These are phyloP conservation scores for Chloropicon primus DNA, from an alignment of 139 green algal species.

Conservation along the genomic window DNA sequence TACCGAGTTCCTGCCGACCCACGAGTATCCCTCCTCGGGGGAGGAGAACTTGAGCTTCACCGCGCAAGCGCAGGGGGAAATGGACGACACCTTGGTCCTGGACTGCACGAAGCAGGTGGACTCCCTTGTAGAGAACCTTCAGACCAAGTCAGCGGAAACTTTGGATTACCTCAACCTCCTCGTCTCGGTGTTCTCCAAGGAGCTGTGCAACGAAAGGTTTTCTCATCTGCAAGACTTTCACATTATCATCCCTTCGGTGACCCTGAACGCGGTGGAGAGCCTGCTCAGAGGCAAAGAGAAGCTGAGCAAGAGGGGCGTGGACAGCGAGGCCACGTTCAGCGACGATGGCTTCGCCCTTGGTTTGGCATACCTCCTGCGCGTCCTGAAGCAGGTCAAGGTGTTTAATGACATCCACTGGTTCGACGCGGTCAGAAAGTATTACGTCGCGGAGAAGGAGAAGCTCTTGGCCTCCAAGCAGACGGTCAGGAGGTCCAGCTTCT, in stretches of 20 bases:
- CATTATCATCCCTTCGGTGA: constrained; percentile 14
- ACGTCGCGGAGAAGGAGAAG: background rate
- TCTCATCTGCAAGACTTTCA: constrained; percentile 12
- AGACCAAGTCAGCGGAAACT: background rate
- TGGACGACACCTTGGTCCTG: background rate
- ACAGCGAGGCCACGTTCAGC: background rate
- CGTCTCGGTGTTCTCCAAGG: background rate
- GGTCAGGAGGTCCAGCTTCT: background rate
- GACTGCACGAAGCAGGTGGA: constrained; percentile 3
- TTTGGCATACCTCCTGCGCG: constrained; percentile 14
- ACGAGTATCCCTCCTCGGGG: background rate
- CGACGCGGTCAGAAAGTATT: background rate
- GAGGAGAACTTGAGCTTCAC: background rate
- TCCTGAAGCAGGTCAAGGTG: constrained; percentile 3
- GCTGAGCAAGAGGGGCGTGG: constrained; percentile 1
- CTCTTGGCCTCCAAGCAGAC: background rate
- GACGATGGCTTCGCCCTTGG: constrained; percentile 23
- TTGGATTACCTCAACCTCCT: constrained; percentile 10
- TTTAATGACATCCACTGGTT: background rate
- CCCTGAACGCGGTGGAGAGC: background rate
- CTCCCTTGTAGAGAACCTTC: constrained; percentile 1
- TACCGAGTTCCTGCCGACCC: background rate
- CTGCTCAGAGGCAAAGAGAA: constrained; percentile 5
- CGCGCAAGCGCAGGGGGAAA: background rate
- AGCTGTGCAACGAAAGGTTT: constrained; percentile 7